Evolutionary conservation across 2,329 filamentous ascomycete genomes (phyloP), one percentile per base, ranked within the genome.

Genomic region (Colletotrichum destructivum): DNA sequence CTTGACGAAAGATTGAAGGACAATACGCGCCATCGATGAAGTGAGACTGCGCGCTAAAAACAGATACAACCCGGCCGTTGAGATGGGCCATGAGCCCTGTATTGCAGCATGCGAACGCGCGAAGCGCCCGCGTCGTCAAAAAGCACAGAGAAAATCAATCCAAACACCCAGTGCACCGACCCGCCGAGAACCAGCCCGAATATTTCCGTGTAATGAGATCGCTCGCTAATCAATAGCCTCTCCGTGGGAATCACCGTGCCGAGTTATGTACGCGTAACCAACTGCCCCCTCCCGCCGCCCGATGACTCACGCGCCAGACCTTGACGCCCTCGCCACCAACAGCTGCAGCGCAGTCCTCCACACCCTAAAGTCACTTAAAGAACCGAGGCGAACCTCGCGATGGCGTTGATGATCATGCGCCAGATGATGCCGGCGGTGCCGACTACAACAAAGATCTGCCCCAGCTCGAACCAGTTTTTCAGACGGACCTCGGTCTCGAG

Each of bases 401-500:
- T 12, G 9, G 79, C 73, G 73, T 79, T 82, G 60, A 75, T 74
- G 42, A 82, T 62, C 66, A 82, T 83, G 65, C 80, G 83, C 75
- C 84, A 84, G 13, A 86, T 49, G 67, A 88, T 75, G 3, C 76
- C 83, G 49, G 83, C 82, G 5, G 82, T 80, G 9, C 84, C 87
- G 16, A 88, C 75, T 57, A 90, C 84, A 31, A 82, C 80, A 64
- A 88, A 90, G 9, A 91, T 83, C 75, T 88, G 85, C 44, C 88
- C 71, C 71, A 90, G 86, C 75, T 91, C 89, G 79, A 84, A 88
- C 62, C 85, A 84, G 63, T 86, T 80, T 52, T 84, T 82, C 0
- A 88, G 87, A 38, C 86, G 86, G 26, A 91, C 88, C 75, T 88
- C 83, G 1, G 89, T 91, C 79, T 91, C 89, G 75, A 91, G 83